Evolutionary conservation across 345 rosid genomes (phyloP).

Genomic region (Eucalyptus regnans): DNA sequence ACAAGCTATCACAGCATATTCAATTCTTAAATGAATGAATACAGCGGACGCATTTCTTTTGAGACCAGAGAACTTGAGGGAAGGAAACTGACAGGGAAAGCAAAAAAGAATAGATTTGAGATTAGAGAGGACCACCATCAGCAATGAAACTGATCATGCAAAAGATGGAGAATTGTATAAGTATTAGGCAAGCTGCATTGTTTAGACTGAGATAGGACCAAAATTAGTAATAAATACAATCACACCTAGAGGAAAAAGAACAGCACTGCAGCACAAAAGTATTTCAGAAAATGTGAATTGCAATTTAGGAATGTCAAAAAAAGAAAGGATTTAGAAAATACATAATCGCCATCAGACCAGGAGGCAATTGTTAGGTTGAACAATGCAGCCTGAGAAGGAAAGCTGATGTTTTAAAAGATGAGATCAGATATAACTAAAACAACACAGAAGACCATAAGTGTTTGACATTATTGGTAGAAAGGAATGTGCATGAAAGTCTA

Average conservation of each 20-base stretch:
- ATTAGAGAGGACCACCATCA: background rate
- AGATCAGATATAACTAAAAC: background rate
- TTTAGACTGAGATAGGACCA: background rate
- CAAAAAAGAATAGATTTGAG: background rate
- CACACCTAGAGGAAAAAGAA: background rate
- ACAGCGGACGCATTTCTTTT: background rate
- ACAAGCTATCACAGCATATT: background rate
- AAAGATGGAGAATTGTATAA: background rate
- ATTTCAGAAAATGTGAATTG: background rate
- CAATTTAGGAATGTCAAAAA: background rate
- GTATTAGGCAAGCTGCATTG: background rate
- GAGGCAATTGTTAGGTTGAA: background rate
- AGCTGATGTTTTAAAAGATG: background rate
- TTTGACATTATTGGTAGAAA: background rate
- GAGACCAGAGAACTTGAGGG: background rate
- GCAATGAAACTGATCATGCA: background rate
- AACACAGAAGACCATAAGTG: background rate
- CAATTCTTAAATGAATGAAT: background rate
- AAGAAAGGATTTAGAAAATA: background rate
- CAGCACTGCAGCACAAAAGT: background rate
- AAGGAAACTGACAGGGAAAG: background rate
- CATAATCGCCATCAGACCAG: background rate
- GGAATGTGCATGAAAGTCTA: background rate
- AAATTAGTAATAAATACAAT: background rate
- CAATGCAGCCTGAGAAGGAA: background rate